Evolutionary conservation across 768 basidiomycete genomes (phyloP), one percentile per base, ranked within the genome.

Genomic region (Lactarius evosmus): DNA sequence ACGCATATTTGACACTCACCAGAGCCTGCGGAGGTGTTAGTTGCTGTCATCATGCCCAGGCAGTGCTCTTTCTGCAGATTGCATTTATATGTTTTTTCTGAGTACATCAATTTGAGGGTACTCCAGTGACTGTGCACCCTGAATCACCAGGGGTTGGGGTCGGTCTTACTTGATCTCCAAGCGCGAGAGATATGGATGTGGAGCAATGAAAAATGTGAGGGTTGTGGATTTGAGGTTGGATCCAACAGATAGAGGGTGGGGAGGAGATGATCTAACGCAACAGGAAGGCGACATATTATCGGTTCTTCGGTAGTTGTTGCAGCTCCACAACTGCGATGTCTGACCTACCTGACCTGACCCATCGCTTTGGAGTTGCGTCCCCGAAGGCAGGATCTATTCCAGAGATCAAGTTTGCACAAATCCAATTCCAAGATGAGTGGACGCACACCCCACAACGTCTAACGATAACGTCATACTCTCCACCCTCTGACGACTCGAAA

Each of bases 281-380:
- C 44, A 46, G 22, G 40, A n/a, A 12, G 7, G 38, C 29, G 55
- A 29, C n/a, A n/a, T n/a, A 16, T 55, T 7, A 1, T 46, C 1
- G 27, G 12, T 30, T 17, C 27, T 27, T 11, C 9, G 29, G 19
- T 16, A 5, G 16, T 30, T 33, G 46, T 12, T 40, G 22, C 40
- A 22, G 46, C 63, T 40, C 63, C 63, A 60, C 53, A 38, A 30
- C 41, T 19, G 11, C 17, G 58, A 19, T 4, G 44, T n/a, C 53
- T 32, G 30, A n/a, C n/a, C n/a, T n/a, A n/a, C n/a, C n/a, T n/a
- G n/a, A n/a, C n/a, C n/a, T n/a, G n/a, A n/a, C n/a, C n/a, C 30
- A 17, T 7, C 29, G 30, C 29, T 7, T 55, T 55, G 54, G 54
- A 55, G 54, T 36, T 4, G 32, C n/a, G 54, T 36, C 33, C 33